Conservation (phyloP, 1,139 yeast species). For the Yamadazyma sp. region DNA sequence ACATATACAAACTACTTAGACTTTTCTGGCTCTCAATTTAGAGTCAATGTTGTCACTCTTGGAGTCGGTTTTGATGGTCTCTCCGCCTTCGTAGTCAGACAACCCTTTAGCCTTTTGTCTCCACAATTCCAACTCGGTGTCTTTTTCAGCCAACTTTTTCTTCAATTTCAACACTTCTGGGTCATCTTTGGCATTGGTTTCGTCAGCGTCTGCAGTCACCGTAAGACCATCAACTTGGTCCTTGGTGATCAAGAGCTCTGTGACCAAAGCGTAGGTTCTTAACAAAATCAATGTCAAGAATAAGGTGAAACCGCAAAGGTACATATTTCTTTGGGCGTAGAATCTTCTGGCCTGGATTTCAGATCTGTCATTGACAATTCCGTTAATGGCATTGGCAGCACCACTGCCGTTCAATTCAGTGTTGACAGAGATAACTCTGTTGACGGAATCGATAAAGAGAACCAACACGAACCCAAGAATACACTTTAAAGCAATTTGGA, state of each 20-base stretch:
- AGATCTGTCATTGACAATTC: conserved; percentile 55
- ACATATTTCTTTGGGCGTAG: conserved; percentile 96
- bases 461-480: conserved; percentile 80
- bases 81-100: conserved; percentile 50
- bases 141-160: conserved; percentile 56
- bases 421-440: conserved; percentile 73
- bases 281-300: conserved; percentile 83
- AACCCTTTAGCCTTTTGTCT: conserved; percentile 73
- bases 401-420: conserved; percentile 48
- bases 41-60: conserved; percentile 1
- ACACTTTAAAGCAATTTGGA: conserved; percentile 79
- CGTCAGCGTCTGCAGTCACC: conserved; percentile 19
- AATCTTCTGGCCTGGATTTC: conserved; percentile 89
- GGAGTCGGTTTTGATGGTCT: conserved; percentile 5
- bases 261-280: conserved; percentile 82
- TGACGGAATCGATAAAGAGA: conserved; percentile 84
- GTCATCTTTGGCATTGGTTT: conserved; percentile 22
- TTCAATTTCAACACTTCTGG: conserved; percentile 51
- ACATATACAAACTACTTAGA: conserved; percentile 16
- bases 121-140: conserved; percentile 61
- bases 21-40: conserved; percentile 9
- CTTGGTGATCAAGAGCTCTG: conserved; percentile 63
- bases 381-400: conserved; percentile 19
- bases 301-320: conserved; percentile 91
- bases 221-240: conserved; percentile 57